Evolutionary conservation across 2,329 filamentous ascomycete species (phyloP).

Genomic region (Fusarium sp.): DNA sequence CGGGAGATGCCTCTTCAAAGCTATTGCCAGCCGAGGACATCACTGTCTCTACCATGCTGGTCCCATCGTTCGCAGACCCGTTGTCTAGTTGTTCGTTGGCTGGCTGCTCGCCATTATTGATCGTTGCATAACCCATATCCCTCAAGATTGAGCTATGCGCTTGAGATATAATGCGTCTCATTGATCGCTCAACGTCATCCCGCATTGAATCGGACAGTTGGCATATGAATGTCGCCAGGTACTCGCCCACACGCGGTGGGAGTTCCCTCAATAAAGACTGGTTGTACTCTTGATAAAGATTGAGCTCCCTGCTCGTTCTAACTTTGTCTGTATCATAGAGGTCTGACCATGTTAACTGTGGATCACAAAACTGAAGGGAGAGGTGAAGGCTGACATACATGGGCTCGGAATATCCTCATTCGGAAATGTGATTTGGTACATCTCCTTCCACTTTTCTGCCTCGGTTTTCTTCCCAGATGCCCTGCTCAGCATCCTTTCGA

Average conservation of each 20-base stretch:
- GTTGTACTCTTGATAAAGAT: accelerated
- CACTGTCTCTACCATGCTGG: too few species aligned
- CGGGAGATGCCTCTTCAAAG: too few species aligned
- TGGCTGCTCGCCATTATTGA: neutral
- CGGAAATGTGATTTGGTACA: accelerated
- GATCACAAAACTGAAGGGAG: neutral
- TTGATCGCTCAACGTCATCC: neutral
- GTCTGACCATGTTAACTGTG: too few species aligned
- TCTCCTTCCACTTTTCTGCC: accelerated
- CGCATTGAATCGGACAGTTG: neutral
- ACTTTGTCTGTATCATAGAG: accelerated
- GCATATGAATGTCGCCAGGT: accelerated
- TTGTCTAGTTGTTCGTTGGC: neutral
- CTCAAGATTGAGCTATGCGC: neutral
- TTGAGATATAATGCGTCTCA: accelerated
- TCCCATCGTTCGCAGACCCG: neutral
- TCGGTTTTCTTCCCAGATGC: neutral
- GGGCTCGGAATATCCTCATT: neutral
- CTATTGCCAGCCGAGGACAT: too few species aligned
- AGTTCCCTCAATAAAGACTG: neutral
- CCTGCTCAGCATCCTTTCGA: accelerated
- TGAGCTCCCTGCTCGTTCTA: accelerated
- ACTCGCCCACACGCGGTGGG: neutral
- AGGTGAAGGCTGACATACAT: neutral
- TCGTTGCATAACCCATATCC: neutral